Conservation (phyloP, 73 alveolate species). For the Tetrahymena thermophila region DNA sequence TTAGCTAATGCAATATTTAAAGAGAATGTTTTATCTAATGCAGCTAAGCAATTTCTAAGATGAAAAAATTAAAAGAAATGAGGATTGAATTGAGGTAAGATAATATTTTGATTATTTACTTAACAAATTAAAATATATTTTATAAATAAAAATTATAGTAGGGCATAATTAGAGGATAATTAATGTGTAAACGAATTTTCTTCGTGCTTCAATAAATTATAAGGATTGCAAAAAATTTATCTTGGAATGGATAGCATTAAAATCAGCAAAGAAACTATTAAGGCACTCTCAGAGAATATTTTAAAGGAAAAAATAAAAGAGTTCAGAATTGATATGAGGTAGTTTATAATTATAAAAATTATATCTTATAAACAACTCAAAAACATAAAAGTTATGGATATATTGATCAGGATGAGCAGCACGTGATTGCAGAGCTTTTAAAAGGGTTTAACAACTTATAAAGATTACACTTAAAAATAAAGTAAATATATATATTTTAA, state of each 20-base stretch:
- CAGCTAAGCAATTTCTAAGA: neutral
- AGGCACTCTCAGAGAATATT: neutral
- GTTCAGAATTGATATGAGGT: neutral
- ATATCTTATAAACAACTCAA: too few species aligned
- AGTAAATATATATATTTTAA: neutral
- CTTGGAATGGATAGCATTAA: neutral
- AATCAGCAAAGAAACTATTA: neutral
- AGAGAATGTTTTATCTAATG: neutral
- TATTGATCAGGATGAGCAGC: neutral
- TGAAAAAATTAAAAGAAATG: neutral
- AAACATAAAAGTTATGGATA: neutral
- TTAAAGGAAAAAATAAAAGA: neutral
- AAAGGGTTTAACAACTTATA: neutral
- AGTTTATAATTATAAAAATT: neutral
- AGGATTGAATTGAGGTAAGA: neutral
- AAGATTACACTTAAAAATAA: neutral
- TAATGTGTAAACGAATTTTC: neutral
- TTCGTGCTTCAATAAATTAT: neutral
- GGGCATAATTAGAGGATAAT: neutral
- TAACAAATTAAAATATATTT: too few species aligned
- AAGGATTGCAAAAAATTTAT: neutral
- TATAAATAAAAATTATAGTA: neutral
- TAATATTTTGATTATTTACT: too few species aligned
- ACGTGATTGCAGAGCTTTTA: neutral
- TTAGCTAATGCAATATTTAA: neutral